A percentile compares a stretch with the other conserved stretches of the same genome.
phyloP scores from a whole-genome alignment of 164 flowering plant genomes.

The grape (Vitis vinifera) region ASM3070453v1 NC_081819.1:19428501-19429000 shows the following conservation, averaged over 20 bases:
- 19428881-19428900: conserved; percentile 92
- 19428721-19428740: too few species aligned
- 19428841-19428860: conserved; percentile 41
- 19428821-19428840: conserved; percentile 1
- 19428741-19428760: too few species aligned
- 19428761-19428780: too few species aligned
- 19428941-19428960: conserved; percentile 50
- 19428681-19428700: too few species aligned
- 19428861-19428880: conserved; percentile 70
- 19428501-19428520: conserved; percentile 64
- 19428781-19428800: neutral
- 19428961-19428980: conserved; percentile 1
- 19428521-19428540: conserved; percentile 69
- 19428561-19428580: conserved; percentile 1
- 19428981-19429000: neutral
- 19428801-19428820: neutral
- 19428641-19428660: too few species aligned
- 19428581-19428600: too few species aligned
- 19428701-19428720: too few species aligned
- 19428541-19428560: conserved; percentile 86
- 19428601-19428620: too few species aligned
- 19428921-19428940: conserved; percentile 66
- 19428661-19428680: too few species aligned
- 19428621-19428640: too few species aligned
- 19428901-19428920: conserved; percentile 73